These are phyloP conservation scores for Agrocybe pediades DNA, from an alignment of 768 basidiomycete species.

Conservation along the genomic window DNA sequence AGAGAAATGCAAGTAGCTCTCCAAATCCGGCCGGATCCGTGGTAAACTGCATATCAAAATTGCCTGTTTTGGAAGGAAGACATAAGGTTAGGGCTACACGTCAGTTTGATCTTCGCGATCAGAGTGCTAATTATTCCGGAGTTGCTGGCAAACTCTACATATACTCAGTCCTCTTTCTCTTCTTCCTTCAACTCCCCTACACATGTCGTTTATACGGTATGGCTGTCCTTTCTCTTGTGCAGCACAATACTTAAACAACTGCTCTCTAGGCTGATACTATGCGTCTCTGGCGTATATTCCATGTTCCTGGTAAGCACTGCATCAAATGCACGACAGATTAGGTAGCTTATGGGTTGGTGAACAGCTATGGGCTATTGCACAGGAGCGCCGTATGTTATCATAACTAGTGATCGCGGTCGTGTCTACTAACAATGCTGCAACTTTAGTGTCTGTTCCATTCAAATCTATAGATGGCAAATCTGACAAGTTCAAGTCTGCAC, in stretches of 20 bases:
- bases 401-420: neutral
- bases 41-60: neutral
- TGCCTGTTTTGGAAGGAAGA: neutral
- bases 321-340: neutral
- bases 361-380: slow-evolving; percentile 91
- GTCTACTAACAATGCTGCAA: neutral
- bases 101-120: slow-evolving; percentile 17
- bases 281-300: slow-evolving; percentile 86
- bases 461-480: slow-evolving; percentile 62
- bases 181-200: slow-evolving; percentile 6
- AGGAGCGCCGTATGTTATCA: slow-evolving; percentile 77
- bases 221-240: neutral
- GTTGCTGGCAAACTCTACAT: neutral
- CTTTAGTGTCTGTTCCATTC: slow-evolving; percentile 84
- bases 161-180: slow-evolving; percentile 1
- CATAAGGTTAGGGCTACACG: slow-evolving; percentile 23
- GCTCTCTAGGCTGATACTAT: slow-evolving; percentile 66
- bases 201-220: slow-evolving; percentile 34
- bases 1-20: slow-evolving; percentile 13
- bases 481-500: slow-evolving; percentile 81
- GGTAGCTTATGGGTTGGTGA: neutral
- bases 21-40: slow-evolving; percentile 20
- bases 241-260: neutral
- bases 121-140: slow-evolving; percentile 8
- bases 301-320: slow-evolving; percentile 76